Evolutionary conservation across 164 flowering plant species (phyloP).

Genomic region (Chimonanthus praecox): DNA sequence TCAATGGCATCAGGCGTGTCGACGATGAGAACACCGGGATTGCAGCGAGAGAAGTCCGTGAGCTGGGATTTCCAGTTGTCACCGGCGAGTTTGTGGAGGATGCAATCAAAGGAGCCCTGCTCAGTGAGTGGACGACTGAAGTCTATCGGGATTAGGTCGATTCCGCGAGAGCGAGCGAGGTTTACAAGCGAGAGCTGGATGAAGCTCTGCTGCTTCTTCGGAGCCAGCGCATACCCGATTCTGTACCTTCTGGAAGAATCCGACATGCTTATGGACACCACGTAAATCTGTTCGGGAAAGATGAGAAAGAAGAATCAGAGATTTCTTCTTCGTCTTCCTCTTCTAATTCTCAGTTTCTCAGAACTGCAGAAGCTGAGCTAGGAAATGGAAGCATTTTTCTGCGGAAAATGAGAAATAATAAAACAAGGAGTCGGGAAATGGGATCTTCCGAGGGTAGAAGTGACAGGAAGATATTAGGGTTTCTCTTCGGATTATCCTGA

Average conservation of each 20-base stretch:
- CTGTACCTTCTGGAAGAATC: conserved; percentile 17
- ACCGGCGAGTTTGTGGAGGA: conserved; percentile 36
- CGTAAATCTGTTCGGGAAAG: no score
- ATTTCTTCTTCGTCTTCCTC: no score
- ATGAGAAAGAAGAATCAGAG: no score
- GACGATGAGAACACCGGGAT: conserved; percentile 29
- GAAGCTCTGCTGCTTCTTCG: conserved; percentile 39
- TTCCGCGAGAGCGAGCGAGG: conserved; percentile 26
- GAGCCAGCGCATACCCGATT: conserved; percentile 40
- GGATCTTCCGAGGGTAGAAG: not conserved
- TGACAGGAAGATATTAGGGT: no score
- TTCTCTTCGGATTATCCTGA: no score
- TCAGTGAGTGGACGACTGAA: conserved; percentile 21
- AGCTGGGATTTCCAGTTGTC: conserved; percentile 31
- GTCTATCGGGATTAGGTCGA: conserved; percentile 37
- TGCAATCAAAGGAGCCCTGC: conserved; percentile 44
- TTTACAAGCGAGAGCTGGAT: conserved; percentile 31
- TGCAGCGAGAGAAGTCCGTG: conserved; percentile 10
- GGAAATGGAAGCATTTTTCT: not conserved
- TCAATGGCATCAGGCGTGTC: conserved; percentile 34
- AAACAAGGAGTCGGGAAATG: not conserved
- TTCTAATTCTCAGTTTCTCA: no score
- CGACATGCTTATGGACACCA: conserved; percentile 8
- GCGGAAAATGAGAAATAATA: not conserved
- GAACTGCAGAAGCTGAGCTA: not conserved